Percentiles rank a stretch among this genome's conserved stretches.
Conservation (phyloP, 1,284 basidiomycete species). For the Exobasidium cylindrosporum region DNA sequence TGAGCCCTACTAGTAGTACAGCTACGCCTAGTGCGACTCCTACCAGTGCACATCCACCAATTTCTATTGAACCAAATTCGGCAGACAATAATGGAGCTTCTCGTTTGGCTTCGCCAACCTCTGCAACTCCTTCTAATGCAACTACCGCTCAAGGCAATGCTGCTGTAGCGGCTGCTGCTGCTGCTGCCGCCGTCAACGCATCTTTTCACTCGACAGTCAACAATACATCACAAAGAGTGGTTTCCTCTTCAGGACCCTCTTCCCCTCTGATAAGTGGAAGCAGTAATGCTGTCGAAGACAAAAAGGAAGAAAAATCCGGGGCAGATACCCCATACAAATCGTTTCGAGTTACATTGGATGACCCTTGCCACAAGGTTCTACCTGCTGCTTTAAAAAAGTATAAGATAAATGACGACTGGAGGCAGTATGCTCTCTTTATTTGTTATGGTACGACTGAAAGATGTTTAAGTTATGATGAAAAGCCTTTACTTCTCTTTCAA, state of each 20-base stretch:
- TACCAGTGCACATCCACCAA: slow-evolving; percentile 8
- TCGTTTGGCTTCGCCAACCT: neutral
- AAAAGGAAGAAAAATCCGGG: neutral
- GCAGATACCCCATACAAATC: slow-evolving; percentile 57
- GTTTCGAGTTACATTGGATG: slow-evolving; percentile 70
- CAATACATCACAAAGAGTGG: neutral
- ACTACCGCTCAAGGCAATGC: neutral
- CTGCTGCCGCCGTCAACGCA: too few relatives aligned
- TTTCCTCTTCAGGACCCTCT: neutral
- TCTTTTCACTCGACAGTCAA: too few relatives aligned
- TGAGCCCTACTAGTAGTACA: slow-evolving; percentile 5
- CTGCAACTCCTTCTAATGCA: neutral
- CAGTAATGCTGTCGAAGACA: neutral
- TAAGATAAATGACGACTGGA: slow-evolving; percentile 98
- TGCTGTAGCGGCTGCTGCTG: neutral
- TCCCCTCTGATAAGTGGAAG: neutral
- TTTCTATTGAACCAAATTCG: neutral
- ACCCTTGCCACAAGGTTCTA: slow-evolving; percentile 95
- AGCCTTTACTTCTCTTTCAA: slow-evolving; percentile 92
- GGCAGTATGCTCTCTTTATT: slow-evolving; percentile 98
- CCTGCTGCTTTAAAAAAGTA: slow-evolving; percentile 98
- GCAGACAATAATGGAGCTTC: neutral
- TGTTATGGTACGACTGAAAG: slow-evolving; percentile 89
- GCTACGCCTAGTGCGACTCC: slow-evolving; percentile 9
- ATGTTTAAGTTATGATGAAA: slow-evolving; percentile 95